These are phyloP conservation scores for Magnolia changhungtana DNA, from an alignment of 164 flowering plant species.

Conservation along the genomic window DNA sequence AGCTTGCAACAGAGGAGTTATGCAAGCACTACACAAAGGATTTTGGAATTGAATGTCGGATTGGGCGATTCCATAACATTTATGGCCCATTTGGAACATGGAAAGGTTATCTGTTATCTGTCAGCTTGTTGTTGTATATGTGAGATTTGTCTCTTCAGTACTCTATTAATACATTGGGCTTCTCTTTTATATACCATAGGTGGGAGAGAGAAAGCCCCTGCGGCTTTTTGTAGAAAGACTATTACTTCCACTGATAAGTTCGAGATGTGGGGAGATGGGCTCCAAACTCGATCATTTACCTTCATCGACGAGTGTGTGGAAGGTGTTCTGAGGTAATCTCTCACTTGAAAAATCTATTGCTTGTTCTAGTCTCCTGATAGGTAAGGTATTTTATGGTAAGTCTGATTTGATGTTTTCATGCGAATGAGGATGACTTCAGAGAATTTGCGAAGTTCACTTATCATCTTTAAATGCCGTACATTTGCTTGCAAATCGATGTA, in stretches of 20 bases:
- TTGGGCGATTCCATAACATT: slow-evolving; percentile 97
- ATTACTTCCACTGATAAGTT: slow-evolving; percentile 81
- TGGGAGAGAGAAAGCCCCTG: slow-evolving; percentile 99
- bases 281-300: slow-evolving; percentile 94
- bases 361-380: too few relatives aligned
- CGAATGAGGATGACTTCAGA: too few relatives aligned
- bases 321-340: slow-evolving; percentile 79
- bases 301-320: slow-evolving; percentile 98
- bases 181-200: slow-evolving; percentile 36
- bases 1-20: slow-evolving; percentile 91
- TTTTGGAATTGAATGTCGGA: slow-evolving; percentile 91
- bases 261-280: slow-evolving; percentile 99
- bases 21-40: slow-evolving; percentile 97
- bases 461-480: too few relatives aligned
- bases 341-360: background rate
- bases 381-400: too few relatives aligned
- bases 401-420: too few relatives aligned
- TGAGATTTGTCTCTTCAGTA: background rate
- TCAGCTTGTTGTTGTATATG: background rate
- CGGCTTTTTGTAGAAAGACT: slow-evolving; percentile 95
- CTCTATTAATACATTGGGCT: slow-evolving; percentile 2
- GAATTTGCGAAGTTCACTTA: too few relatives aligned
- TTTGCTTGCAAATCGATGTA: too few relatives aligned
- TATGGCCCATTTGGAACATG: slow-evolving; percentile 98
- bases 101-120: slow-evolving; percentile 56